Evolutionary conservation across 1,284 basidiomycete species (phyloP).

Genomic region (Puccinia brachypodii): DNA sequence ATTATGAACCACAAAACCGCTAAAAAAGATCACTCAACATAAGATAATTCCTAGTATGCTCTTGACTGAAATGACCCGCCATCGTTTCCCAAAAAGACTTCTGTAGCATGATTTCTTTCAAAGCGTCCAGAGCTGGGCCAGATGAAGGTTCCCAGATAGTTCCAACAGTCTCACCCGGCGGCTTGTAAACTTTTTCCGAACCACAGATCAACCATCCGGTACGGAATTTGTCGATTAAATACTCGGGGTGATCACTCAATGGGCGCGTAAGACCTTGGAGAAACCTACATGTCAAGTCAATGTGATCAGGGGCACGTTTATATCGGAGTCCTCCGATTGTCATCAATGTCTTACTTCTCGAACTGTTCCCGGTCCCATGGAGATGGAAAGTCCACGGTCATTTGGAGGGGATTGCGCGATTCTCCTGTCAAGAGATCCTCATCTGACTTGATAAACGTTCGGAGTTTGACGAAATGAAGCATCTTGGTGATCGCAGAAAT

Average conservation of each 20-base stretch:
- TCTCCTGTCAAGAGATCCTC: constrained; percentile 75
- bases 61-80: constrained; percentile 55
- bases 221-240: constrained; percentile 73
- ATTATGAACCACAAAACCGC: not conserved
- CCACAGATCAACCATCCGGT: constrained; percentile 88
- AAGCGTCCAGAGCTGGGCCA: constrained; percentile 64
- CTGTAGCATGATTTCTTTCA: constrained; percentile 63
- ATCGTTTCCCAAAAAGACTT: constrained; percentile 66
- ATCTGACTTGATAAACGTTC: constrained; percentile 69
- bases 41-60: constrained; percentile 58
- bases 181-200: constrained; percentile 61
- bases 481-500: constrained; percentile 72
- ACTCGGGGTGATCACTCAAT: constrained; percentile 41
- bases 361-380: constrained; percentile 9
- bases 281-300: constrained; percentile 11
- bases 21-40: constrained; percentile 3
- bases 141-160: constrained; percentile 68
- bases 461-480: constrained; percentile 76
- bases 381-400: constrained; percentile 54
- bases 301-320: not conserved
- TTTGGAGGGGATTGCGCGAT: constrained; percentile 72
- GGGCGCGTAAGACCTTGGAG: constrained; percentile 1
- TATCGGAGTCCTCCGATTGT: not conserved
- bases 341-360: constrained; percentile 14
- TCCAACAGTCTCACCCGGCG: constrained; percentile 58